Base-by-base conservation (phyloP, 2,329 filamentous ascomycete genomes). In the Emergomyces pasteurianus region DNA sequence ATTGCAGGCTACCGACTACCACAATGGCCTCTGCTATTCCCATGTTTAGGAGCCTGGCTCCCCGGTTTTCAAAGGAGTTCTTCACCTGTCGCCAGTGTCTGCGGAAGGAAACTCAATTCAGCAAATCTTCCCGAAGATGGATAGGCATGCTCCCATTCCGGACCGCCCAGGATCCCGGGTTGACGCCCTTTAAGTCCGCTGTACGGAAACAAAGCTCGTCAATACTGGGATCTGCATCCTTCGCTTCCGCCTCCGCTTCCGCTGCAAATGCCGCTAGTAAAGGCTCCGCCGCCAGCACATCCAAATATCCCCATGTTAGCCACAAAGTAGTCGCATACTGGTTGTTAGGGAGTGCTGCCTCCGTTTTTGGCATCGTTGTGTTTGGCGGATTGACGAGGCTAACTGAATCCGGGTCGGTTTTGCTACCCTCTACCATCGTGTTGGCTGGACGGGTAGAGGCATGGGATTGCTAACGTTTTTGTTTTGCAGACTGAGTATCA, bases 301-400 rank as follows among this genome's bases (percentile, higher is more conserved):
- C 74, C 7, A 69, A 71, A 64, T 84, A 81, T 67, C 82, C 83
- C 21, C 74, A 88, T 67, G 83, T 83, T 10, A 90, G 83, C 65
- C 84, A 86, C 62, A 94, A 89, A 75, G 78, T 79, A 10, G 92
- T 96, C 52, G 94, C 86, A 62, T 92, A 92, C 78, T 99, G 92
- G 92, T 83, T 99, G 53, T 78, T 99, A 60, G 92, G 86, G 54
- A 96, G 92, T 67, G 92, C 94, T 0, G 88, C 84, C 50, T 95
- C 90, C 72, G 94, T 97, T 58, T 99, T 97, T 75, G 94, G 94
- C 63, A 96, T 99, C 69, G 92, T 99, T 58, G 84, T 99, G 52
- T 95, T 95, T 74, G 94, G 94, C 61, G 94, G 94, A 6, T 80
- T 99, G 67, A 99, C 94, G 36, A 82, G 94, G 62, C 80, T 99